These are phyloP conservation scores for Torulaspora gathmanii DNA, from an alignment of 805 yeast genomes.

Conservation along the genomic window DNA sequence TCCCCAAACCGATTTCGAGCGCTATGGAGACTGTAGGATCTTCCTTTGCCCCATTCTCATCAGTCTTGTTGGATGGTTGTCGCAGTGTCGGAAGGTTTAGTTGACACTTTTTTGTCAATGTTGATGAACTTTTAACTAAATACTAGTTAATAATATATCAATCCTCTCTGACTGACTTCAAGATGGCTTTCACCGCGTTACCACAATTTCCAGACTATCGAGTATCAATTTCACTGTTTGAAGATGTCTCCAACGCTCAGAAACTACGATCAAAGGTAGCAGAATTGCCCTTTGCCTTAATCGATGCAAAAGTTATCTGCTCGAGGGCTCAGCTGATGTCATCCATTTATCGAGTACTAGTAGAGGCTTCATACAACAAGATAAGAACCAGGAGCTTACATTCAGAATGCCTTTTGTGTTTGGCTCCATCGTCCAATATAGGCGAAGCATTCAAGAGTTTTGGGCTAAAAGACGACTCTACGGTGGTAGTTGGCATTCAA, in stretches of 20 bases:
- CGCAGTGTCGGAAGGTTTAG: background rate
- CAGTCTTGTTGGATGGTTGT: background rate
- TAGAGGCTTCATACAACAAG: slow-evolving; percentile 44
- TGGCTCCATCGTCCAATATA: slow-evolving; percentile 65
- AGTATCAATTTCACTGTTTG: slow-evolving; percentile 43
- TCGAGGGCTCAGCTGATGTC: slow-evolving; percentile 59
- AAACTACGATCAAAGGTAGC: slow-evolving; percentile 41
- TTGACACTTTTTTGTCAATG: background rate
- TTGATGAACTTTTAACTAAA: background rate
- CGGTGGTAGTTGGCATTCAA: slow-evolving; percentile 48
- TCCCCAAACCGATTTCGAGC: background rate
- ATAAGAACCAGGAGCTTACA: slow-evolving; percentile 62
- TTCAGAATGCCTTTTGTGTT: slow-evolving; percentile 64
- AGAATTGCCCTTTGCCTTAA: slow-evolving; percentile 58
- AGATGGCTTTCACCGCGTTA: slow-evolving; percentile 22
- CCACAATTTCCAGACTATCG: slow-evolving; percentile 46
- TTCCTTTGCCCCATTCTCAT: background rate
- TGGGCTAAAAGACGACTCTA: slow-evolving; percentile 55
- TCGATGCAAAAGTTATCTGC: slow-evolving; percentile 54
- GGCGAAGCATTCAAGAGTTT: slow-evolving; percentile 64
- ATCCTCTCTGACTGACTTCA: background rate
- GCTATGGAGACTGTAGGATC: background rate
- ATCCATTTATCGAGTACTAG: slow-evolving; percentile 56
- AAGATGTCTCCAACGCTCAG: slow-evolving; percentile 42
- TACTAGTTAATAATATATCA: background rate